Percentiles rank a stretch among this genome's conserved stretches.
phyloP scores from a whole-genome alignment of 2,329 filamentous ascomycete species.

The Tolypocladium sp. region DNA sequence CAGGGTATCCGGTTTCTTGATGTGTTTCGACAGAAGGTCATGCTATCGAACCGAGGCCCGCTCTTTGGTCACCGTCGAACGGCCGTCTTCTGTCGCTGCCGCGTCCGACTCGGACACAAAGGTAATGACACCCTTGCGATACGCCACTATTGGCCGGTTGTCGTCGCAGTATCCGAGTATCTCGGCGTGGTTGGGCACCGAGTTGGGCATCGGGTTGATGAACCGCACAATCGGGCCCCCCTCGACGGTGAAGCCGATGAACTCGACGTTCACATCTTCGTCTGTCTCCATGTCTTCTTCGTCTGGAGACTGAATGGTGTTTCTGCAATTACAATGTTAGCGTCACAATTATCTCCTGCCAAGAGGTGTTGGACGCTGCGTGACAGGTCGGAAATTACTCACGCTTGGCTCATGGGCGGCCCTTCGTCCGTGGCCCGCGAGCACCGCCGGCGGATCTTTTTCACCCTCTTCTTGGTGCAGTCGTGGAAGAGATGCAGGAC shows the following conservation, averaged over 20 bases:
- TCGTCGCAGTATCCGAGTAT: conserved; percentile 26
- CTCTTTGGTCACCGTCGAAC: neutral
- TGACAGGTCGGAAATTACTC: conserved; percentile 8
- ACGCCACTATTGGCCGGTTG: conserved; percentile 28
- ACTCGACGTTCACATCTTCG: conserved; percentile 21
- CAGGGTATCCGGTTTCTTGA: neutral
- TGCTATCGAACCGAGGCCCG: neutral
- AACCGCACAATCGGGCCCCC: conserved; percentile 39
- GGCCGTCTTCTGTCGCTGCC: neutral
- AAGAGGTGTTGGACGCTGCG: neutral
- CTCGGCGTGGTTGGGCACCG: conserved; percentile 20
- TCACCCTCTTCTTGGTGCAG: conserved; percentile 25
- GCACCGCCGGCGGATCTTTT: conserved; percentile 17
- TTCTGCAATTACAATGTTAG: conserved; percentile 12
- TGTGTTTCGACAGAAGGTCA: neutral
- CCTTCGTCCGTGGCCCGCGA: conserved; percentile 13
- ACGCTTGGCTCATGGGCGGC: conserved; percentile 35
- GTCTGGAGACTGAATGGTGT: conserved; percentile 24
- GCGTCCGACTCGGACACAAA: conserved; percentile 15
- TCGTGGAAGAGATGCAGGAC: conserved; percentile 39
- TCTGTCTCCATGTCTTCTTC: conserved; percentile 24
- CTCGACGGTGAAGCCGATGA: conserved; percentile 35
- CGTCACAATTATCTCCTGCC: neutral
- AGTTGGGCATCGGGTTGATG: conserved; percentile 20
- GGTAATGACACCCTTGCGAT: conserved; percentile 22